Conservation (phyloP, 2,329 filamentous ascomycete genomes). For the Colletotrichum sp. region DNA sequence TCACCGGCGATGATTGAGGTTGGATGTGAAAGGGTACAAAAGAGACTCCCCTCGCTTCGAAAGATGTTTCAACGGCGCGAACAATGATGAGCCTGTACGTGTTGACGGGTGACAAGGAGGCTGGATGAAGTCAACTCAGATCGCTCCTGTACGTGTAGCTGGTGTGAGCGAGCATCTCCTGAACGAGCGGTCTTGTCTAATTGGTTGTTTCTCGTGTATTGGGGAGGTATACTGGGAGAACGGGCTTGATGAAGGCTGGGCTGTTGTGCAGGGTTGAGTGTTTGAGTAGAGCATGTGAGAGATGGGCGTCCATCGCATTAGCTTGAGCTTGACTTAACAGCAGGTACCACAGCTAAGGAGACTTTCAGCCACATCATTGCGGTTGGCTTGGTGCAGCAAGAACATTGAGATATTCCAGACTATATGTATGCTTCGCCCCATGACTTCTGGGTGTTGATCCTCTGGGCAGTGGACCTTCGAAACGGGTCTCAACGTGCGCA, state of each 20-base stretch:
- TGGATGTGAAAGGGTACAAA: not conserved
- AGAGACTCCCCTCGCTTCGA: not conserved
- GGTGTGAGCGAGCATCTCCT: not conserved
- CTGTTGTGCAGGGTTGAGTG: not conserved
- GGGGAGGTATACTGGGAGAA: not conserved
- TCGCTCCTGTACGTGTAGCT: not conserved
- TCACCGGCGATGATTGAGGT: not conserved
- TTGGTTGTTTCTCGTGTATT: not conserved
- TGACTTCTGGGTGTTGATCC: not conserved
- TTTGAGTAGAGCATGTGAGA: not conserved
- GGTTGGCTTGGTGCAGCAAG: not conserved
- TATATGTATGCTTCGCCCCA: not conserved
- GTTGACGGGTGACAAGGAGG: no score
- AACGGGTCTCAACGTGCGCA: not conserved
- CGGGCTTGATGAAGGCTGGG: not conserved
- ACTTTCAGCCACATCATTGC: rapidly evolving
- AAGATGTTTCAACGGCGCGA: not conserved
- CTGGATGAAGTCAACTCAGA: not conserved
- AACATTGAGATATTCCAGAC: not conserved
- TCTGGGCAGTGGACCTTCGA: rapidly evolving
- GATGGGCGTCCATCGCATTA: not conserved
- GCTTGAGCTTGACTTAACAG: not conserved
- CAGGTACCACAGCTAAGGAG: not conserved
- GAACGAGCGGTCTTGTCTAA: rapidly evolving
- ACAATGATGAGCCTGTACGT: not conserved